phyloP scores from a whole-genome alignment of 78 protist genomes.

The Pirum gemmata region DNA sequence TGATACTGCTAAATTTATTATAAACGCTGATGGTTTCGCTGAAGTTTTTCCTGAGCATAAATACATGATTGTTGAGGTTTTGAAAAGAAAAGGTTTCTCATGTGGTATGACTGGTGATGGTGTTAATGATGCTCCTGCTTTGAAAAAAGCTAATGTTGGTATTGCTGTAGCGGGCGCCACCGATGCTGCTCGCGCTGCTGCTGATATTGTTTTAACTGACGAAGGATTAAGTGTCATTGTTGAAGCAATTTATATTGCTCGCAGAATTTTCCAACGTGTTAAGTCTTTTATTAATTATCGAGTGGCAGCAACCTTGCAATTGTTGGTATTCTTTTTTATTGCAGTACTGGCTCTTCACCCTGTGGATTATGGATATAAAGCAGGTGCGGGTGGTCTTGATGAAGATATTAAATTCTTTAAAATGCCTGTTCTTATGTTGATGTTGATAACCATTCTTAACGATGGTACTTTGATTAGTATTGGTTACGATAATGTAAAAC shows the following conservation, averaged over 20 bases:
- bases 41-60: constrained; percentile 84
- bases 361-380: neutral
- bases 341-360: constrained; percentile 26
- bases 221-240: constrained; percentile 76
- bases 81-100: constrained; percentile 57
- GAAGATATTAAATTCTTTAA: constrained; percentile 26
- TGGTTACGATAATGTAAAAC: constrained; percentile 61
- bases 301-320: constrained; percentile 66
- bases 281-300: constrained; percentile 62
- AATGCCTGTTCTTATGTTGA: constrained; percentile 66
- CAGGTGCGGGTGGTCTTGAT: neutral
- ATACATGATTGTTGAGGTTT: constrained; percentile 69
- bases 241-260: constrained; percentile 62
- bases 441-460: constrained; percentile 64
- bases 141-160: constrained; percentile 87
- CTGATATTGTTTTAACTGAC: constrained; percentile 75
- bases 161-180: constrained; percentile 84
- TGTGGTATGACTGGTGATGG: constrained; percentile 94
- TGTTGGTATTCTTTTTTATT: constrained; percentile 60
- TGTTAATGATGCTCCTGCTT: constrained; percentile 94
- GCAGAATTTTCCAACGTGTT: constrained; percentile 78
- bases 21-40: constrained; percentile 75
- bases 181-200: constrained; percentile 77
- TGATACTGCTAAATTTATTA: constrained; percentile 41
- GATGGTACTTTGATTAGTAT: constrained; percentile 72